Evolutionary conservation across 2,329 filamentous ascomycete genomes (phyloP), one percentile per base, ranked within the genome.

Genomic region (Aaosphaeria arxii): DNA sequence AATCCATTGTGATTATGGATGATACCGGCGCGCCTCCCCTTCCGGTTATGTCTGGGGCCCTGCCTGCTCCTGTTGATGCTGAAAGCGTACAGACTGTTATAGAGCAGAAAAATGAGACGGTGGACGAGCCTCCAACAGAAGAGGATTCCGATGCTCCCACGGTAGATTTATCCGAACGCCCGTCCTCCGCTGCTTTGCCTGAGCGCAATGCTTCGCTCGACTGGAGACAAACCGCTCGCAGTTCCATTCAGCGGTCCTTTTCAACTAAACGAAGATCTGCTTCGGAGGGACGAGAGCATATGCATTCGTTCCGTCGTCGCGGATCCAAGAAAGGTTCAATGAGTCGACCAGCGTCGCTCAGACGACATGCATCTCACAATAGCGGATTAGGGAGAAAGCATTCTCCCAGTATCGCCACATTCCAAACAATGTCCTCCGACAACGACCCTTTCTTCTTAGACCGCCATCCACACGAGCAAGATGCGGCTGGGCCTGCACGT

Each of bases 1-100:
- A 91, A 63, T 95, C 90, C 0, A 95, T 96, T 55, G 80, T 96
- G 47, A 95, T 96, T 61, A 84, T 95, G 33, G 89, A 95, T 57
- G 80, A 81, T 53, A 83, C 80, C 49, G 83, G 83, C 5, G 47
- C 63, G 31, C 86, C 85, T 0, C 71, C 74, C 5, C 72, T 81
- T 6, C 66, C 77, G n/a, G 56, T 73, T 7, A 81, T 84, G 78
- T 75, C 78, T 6, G 79, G 76, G 6, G 74, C 74, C 32, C 61
- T 80, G n/a, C 56, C 62, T 4, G 17, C 36, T 7, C 40, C 48
- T 36, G 2, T 36, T n/a, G 33, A 36, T 36, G n/a, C 9, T 36
- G n/a, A 36, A 9, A n/a, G n/a, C n/a, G 33, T 9, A 36, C 33
- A 24, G 17, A 24, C 17, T 24, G 17, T 24, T 24, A 24, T 24